Conservation (phyloP, 345 rosid species). For the Isatis tinctoria region DNA sequence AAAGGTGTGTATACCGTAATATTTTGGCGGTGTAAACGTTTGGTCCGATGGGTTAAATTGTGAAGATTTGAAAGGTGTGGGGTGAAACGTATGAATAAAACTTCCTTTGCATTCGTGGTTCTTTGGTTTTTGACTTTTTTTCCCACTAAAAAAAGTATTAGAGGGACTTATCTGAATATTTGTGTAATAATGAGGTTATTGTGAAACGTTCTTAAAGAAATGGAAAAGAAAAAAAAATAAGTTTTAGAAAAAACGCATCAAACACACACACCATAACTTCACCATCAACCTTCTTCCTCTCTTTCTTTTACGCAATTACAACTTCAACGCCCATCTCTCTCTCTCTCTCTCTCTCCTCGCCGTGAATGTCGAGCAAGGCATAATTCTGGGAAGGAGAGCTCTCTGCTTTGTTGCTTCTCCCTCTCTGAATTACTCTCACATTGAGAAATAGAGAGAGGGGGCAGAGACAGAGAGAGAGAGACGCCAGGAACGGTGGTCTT, state of each 20-base stretch:
- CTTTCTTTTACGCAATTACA: constrained; percentile 27
- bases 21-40: neutral
- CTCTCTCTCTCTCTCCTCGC: constrained; percentile 20
- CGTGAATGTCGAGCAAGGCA: constrained; percentile 1
- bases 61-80: neutral
- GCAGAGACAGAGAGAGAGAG: neutral
- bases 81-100: constrained; percentile 10
- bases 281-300: constrained; percentile 24
- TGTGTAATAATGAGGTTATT: neutral
- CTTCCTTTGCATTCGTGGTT: neutral
- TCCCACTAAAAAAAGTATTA: neutral
- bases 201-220: neutral
- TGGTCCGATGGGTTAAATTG: neutral
- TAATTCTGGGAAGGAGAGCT: constrained; percentile 9
- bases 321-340: constrained; percentile 1
- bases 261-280: neutral
- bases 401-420: neutral
- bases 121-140: neutral
- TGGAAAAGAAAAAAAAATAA: neutral
- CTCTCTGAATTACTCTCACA: neutral
- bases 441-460: neutral
- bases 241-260: neutral
- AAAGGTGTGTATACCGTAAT: neutral
- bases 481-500: constrained; percentile 1
- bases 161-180: neutral